Conservation (phyloP, 106 monocot genomes). For the Dendrobium huoshanense region DNA sequence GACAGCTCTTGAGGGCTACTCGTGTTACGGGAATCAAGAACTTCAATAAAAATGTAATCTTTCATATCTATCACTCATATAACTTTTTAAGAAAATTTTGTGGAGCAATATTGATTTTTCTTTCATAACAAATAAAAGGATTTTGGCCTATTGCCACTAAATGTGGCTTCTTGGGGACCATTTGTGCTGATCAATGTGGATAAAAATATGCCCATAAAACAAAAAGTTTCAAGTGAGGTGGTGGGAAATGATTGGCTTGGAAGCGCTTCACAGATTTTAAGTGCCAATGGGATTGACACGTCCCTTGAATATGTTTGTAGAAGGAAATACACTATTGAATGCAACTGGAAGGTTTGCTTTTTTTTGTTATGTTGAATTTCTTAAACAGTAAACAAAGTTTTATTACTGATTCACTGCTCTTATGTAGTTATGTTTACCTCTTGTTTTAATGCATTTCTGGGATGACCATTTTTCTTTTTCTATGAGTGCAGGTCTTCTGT, state of each 20-base stretch:
- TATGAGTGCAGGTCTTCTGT: slow-evolving; percentile 67
- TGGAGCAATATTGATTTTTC: not conserved
- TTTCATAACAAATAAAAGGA: slow-evolving; percentile 34
- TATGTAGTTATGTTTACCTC: not conserved
- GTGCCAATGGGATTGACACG: slow-evolving; percentile 45
- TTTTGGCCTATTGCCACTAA: slow-evolving; percentile 67
- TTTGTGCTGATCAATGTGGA: slow-evolving; percentile 58
- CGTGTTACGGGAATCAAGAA: slow-evolving; percentile 69
- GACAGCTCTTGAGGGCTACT: slow-evolving; percentile 72
- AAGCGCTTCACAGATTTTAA: slow-evolving; percentile 58
- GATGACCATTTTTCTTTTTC: not conserved
- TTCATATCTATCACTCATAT: not conserved
- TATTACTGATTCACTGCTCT: too few species aligned
- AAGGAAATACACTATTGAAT: slow-evolving; percentile 69
- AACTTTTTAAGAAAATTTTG: not conserved
- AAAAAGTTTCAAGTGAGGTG: slow-evolving; percentile 9
- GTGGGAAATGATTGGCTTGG: slow-evolving; percentile 75
- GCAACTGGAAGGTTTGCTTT: slow-evolving; percentile 84
- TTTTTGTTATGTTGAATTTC: not conserved
- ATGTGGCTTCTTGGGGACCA: slow-evolving; percentile 84
- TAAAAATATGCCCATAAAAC: slow-evolving; percentile 6
- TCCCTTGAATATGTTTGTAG: slow-evolving; percentile 64
- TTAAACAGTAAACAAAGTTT: not conserved
- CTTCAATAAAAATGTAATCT: slow-evolving; percentile 53
- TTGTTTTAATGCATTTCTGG: not conserved